Conservation (phyloP, 2,329 filamentous ascomycete genomes). For the Epichloe scottii region DNA sequence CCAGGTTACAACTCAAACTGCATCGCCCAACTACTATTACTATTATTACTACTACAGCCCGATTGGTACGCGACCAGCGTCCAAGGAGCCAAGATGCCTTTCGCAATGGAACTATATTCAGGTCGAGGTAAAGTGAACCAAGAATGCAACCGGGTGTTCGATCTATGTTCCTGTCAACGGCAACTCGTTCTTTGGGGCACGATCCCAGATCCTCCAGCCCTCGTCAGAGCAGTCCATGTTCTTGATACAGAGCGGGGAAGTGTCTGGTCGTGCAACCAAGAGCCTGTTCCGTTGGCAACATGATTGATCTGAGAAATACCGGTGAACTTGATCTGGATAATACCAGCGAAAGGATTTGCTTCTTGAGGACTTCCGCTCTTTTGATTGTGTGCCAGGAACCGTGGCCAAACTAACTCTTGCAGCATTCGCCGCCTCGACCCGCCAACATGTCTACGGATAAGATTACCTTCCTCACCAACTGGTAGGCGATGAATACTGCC, state of each 20-base stretch:
- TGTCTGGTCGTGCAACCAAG: neutral
- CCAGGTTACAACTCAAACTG: too few relatives aligned
- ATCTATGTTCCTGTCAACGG: conserved; percentile 8
- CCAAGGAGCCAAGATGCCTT: conserved; percentile 15
- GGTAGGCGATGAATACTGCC: conserved; percentile 33
- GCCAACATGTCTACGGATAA: conserved; percentile 66
- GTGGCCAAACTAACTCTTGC: conserved; percentile 32
- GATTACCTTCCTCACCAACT: conserved; percentile 77
- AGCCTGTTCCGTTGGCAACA: conserved; percentile 8
- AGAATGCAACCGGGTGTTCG: conserved; percentile 36
- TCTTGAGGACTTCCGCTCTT: conserved; percentile 31
- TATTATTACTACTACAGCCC: neutral
- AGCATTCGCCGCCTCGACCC: conserved; percentile 31
- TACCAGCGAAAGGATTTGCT: conserved; percentile 83
- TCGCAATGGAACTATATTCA: conserved; percentile 22
- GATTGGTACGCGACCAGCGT: conserved; percentile 9
- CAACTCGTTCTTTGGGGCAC: neutral
- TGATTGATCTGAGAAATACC: conserved; percentile 60
- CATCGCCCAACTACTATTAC: neutral
- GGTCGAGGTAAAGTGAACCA: conserved; percentile 34
- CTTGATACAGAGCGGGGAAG: too few relatives aligned
- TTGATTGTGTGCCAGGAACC: conserved; percentile 11
- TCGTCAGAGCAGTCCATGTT: too few relatives aligned
- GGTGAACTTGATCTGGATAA: conserved; percentile 80
- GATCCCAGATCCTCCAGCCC: too few relatives aligned